A percentile compares a stretch with the other conserved stretches of the same genome.
Conservation (phyloP, 768 basidiomycete genomes). For the Coprinopsis marcescibilis region DNA sequence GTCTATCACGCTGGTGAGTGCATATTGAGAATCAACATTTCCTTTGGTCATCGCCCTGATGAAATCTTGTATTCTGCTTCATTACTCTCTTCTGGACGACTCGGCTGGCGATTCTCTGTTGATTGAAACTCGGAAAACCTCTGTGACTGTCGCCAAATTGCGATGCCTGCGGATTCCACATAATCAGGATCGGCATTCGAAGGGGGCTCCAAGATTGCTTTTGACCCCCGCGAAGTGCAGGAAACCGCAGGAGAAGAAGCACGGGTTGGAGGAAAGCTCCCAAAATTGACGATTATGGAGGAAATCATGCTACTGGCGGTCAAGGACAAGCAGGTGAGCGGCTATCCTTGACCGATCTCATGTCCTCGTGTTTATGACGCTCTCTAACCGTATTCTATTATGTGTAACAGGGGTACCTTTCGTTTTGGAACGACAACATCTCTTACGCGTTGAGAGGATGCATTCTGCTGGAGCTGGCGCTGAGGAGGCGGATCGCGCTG, state of each 20-base stretch:
- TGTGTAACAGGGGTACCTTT: slow-evolving; percentile 69
- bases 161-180: neutral
- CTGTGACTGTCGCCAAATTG: neutral
- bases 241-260: slow-evolving; percentile 62
- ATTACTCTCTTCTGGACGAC: neutral
- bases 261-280: slow-evolving; percentile 64
- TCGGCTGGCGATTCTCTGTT: too few relatives aligned
- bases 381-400: slow-evolving; percentile 4
- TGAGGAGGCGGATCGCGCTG: slow-evolving; percentile 90
- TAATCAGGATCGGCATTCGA: slow-evolving; percentile 71
- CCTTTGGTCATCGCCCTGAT: neutral
- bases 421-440: slow-evolving; percentile 99
- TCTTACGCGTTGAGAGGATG: slow-evolving; percentile 98
- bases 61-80: neutral
- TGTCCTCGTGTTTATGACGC: slow-evolving; percentile 1
- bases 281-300: slow-evolving; percentile 91
- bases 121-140: neutral
- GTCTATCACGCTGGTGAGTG: slow-evolving; percentile 5
- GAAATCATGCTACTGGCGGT: slow-evolving; percentile 90
- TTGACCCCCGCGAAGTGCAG: slow-evolving; percentile 83
- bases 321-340: slow-evolving; percentile 89
- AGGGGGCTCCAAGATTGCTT: slow-evolving; percentile 85
- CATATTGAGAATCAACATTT: neutral
- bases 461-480: slow-evolving; percentile 93
- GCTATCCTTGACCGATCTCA: neutral